A percentile compares a stretch with the other conserved stretches of the same genome.
phyloP scores from a whole-genome alignment of 2,329 filamentous ascomycete genomes.

The Monosporascus sp. region DNA sequence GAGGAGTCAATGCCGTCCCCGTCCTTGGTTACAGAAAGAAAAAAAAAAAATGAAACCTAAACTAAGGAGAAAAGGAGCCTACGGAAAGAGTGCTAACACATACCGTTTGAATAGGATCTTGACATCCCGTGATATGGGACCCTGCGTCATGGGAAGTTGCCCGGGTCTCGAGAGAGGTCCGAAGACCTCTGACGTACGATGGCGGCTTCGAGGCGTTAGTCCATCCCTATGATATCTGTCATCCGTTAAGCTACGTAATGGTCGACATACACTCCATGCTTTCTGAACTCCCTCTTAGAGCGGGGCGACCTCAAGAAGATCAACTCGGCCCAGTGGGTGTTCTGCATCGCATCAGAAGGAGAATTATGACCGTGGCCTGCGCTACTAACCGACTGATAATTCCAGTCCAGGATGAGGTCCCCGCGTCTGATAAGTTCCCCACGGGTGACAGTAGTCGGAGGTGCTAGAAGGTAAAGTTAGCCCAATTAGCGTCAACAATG shows the following conservation, averaged over 20 bases:
- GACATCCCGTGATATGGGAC: constrained; percentile 38
- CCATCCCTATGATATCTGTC: neutral
- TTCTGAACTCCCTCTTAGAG: constrained; percentile 43
- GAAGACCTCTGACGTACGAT: constrained; percentile 17
- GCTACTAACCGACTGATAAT: constrained; percentile 19
- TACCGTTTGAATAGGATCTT: constrained; percentile 52
- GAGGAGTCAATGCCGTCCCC: neutral
- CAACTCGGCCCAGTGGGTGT: constrained; percentile 54
- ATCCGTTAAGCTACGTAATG: neutral
- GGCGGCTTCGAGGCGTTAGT: constrained; percentile 2
- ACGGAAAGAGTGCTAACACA: constrained; percentile 5
- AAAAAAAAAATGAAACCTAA: neutral
- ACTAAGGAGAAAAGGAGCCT: neutral
- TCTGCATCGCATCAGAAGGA: constrained; percentile 26
- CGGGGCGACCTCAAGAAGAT: constrained; percentile 53
- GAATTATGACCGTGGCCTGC: constrained; percentile 1
- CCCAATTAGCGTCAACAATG: constrained; percentile 17
- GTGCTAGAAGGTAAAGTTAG: constrained; percentile 13
- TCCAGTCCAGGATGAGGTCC: constrained; percentile 22
- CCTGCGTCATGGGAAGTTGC: constrained; percentile 19
- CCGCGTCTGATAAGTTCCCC: constrained; percentile 19
- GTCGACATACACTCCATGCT: constrained; percentile 29
- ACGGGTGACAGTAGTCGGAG: constrained; percentile 20
- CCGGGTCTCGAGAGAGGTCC: constrained; percentile 31
- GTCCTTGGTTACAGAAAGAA: neutral